Evolutionary conservation across 805 yeast species (phyloP).

Genomic region (Hyphopichia homilentoma): DNA sequence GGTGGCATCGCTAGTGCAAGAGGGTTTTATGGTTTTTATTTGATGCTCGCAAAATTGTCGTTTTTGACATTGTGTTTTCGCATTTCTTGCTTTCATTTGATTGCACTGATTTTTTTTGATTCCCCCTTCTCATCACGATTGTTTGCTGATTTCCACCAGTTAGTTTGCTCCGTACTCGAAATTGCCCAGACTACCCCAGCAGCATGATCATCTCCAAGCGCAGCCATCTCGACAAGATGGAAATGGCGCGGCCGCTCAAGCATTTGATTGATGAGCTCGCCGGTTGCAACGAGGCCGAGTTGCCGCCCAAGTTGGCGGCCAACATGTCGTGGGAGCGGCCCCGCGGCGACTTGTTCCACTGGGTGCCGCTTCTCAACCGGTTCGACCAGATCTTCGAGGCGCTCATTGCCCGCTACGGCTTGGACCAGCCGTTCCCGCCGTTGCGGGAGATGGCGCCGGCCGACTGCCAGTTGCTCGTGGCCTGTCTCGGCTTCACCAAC

Average conservation of each 20-base stretch:
- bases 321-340: conserved; percentile 57
- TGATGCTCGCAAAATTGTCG: too few relatives aligned
- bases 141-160: too few relatives aligned
- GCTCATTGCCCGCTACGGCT: conserved; percentile 50
- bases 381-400: conserved; percentile 65
- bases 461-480: conserved; percentile 47
- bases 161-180: too few relatives aligned
- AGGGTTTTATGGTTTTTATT: too few relatives aligned
- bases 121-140: too few relatives aligned
- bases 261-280: conserved; percentile 35
- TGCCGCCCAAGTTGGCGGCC: conserved; percentile 35
- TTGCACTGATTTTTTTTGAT: too few relatives aligned
- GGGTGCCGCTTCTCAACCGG: conserved; percentile 73
- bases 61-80: too few relatives aligned
- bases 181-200: too few relatives aligned
- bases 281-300: conserved; percentile 31
- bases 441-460: conserved; percentile 40
- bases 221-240: conserved; percentile 24
- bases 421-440: conserved; percentile 43
- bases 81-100: too few relatives aligned
- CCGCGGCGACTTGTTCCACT: conserved; percentile 65
- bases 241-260: conserved; percentile 25
- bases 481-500: conserved; percentile 60
- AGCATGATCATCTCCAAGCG: conserved; percentile 31
- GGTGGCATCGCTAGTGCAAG: too few relatives aligned